A percentile compares a stretch with the other conserved stretches of the same genome.
These are phyloP conservation scores for Cercospora brassicicola DNA, from an alignment of 2,329 filamentous ascomycete species.

Conservation along the genomic window DNA sequence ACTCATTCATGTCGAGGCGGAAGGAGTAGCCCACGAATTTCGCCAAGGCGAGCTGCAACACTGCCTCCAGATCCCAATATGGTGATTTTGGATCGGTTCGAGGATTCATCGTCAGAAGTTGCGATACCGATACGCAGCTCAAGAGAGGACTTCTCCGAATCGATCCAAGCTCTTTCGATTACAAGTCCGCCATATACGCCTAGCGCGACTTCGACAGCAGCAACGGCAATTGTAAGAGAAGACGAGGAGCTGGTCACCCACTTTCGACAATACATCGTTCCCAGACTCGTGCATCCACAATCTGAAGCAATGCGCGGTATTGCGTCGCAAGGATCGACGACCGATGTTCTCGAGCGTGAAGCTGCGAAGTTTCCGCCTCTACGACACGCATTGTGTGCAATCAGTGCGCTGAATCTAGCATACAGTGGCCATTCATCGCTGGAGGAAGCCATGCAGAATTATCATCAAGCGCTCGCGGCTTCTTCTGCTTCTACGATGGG, in stretches of 20 bases:
- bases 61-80: constrained; percentile 48
- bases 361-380: constrained; percentile 54
- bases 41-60: constrained; percentile 17
- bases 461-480: constrained; percentile 52
- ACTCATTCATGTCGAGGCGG: constrained; percentile 25
- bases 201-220: constrained; percentile 15
- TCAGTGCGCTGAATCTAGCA: constrained; percentile 56
- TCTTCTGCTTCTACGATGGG: constrained; percentile 49
- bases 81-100: constrained; percentile 53
- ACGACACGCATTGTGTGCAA: constrained; percentile 59
- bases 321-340: constrained; percentile 25
- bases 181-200: constrained; percentile 25
- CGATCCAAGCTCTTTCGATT: constrained; percentile 28
- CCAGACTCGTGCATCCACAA: constrained; percentile 30
- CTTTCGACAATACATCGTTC: constrained; percentile 34
- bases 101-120: constrained; percentile 41
- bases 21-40: constrained; percentile 10
- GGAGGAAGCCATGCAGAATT: constrained; percentile 56
- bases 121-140: constrained; percentile 8
- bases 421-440: constrained; percentile 47
- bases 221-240: constrained; percentile 13
- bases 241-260: constrained; percentile 31
- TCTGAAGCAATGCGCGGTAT: neutral
- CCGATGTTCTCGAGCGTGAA: constrained; percentile 39
- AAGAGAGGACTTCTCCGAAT: constrained; percentile 27